Evolutionary conservation across 805 yeast genomes (phyloP).

Genomic region (Cyberlindnera petersonii): DNA sequence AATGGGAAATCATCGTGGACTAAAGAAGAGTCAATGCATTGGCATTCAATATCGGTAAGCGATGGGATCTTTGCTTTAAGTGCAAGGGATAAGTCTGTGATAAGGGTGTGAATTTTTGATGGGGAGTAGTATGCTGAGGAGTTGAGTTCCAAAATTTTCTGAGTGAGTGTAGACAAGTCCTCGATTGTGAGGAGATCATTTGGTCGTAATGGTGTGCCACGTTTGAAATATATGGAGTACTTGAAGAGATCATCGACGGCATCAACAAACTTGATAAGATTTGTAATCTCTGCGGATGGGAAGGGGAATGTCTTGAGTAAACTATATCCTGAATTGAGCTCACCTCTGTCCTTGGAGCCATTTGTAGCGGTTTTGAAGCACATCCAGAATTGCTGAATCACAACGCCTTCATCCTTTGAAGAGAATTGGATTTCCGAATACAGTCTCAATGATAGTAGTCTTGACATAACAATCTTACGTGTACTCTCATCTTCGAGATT

Average conservation of each 20-base stretch:
- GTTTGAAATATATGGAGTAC: conserved; percentile 30
- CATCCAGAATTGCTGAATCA: conserved; percentile 36
- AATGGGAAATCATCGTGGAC: conserved; percentile 56
- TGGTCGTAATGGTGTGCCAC: conserved; percentile 38
- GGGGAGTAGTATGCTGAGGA: conserved; percentile 44
- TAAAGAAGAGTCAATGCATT: conserved; percentile 66
- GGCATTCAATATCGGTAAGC: conserved; percentile 30
- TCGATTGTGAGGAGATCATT: conserved; percentile 31
- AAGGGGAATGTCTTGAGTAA: conserved; percentile 23
- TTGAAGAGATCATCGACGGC: conserved; percentile 29
- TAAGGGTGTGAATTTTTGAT: conserved; percentile 38
- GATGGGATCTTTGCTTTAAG: conserved; percentile 27
- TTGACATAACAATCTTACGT: conserved; percentile 21
- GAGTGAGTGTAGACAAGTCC: conserved; percentile 36
- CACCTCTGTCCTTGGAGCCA: conserved; percentile 37
- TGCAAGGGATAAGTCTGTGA: conserved; percentile 39
- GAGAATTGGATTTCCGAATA: conserved; percentile 24
- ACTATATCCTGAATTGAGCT: conserved; percentile 35
- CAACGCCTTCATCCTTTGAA: conserved; percentile 11
- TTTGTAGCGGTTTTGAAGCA: conserved; percentile 41
- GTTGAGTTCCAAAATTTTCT: conserved; percentile 50
- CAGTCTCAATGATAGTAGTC: conserved; percentile 28
- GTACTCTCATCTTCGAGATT: conserved; percentile 15
- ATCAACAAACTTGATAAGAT: conserved; percentile 21
- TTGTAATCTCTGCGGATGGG: conserved; percentile 13